A percentile compares a stretch with the other conserved stretches of the same genome.
Evolutionary conservation across 345 rosid genomes (phyloP).

Genomic region (Hevea brasiliensis): DNA sequence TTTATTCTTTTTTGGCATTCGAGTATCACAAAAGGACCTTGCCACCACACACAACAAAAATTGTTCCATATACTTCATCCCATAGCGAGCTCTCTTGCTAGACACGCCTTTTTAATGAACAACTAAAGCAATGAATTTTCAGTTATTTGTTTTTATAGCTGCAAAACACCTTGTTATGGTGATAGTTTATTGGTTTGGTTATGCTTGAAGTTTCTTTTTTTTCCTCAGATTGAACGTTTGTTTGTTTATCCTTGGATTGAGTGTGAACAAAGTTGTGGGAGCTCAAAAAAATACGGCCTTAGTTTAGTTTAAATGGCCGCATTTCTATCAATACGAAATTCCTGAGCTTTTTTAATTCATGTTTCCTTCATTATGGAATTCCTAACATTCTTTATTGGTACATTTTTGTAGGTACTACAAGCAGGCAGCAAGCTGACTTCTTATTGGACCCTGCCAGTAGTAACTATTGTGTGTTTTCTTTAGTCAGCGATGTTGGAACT

Average conservation of each 20-base stretch:
- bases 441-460: constrained; percentile 19
- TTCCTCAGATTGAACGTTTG: too few species aligned
- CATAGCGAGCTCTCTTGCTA: background rate
- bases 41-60: too few species aligned
- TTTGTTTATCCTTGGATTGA: too few species aligned
- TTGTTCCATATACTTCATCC: too few species aligned
- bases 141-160: background rate
- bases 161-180: background rate
- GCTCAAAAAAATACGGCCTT: background rate
- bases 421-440: constrained; percentile 29
- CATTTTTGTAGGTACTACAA: constrained; percentile 26
- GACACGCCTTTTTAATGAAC: background rate
- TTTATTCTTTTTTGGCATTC: background rate
- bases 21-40: background rate
- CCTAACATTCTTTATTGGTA: background rate
- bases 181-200: background rate
- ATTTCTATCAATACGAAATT: background rate
- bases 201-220: background rate
- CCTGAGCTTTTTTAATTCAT: too few species aligned
- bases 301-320: background rate
- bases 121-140: background rate
- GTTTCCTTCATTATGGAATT: too few species aligned
- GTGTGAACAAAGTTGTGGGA: background rate
- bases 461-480: constrained; percentile 19
- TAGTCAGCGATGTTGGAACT: constrained; percentile 13